A percentile compares a stretch with the other conserved stretches of the same genome.
These are phyloP conservation scores for Aspergillus hiratsukae DNA, from an alignment of 2,329 filamentous ascomycete species.

Conservation along the genomic window DNA sequence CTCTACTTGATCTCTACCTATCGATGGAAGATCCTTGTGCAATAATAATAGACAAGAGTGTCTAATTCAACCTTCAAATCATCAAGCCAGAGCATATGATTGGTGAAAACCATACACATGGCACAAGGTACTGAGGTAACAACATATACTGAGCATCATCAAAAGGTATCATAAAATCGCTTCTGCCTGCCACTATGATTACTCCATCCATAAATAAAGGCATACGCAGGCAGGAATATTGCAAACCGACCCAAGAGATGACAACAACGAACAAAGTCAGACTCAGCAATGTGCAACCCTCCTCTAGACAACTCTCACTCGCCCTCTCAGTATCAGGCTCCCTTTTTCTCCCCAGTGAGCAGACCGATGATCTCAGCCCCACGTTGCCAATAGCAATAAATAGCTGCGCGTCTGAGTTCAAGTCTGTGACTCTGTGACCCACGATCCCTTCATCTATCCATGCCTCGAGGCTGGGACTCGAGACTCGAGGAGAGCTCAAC, in stretches of 20 bases:
- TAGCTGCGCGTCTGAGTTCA: not conserved
- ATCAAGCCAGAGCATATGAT: not conserved
- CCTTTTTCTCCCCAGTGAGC: not conserved
- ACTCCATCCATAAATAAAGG: not conserved
- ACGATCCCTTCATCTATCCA: not conserved
- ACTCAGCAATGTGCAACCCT: not conserved
- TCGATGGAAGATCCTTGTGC: not conserved
- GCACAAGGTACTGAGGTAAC: not conserved
- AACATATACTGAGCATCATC: not conserved
- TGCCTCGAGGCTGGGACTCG: not conserved
- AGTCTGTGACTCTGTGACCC: not conserved
- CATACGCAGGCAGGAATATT: not conserved
- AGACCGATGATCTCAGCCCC: not conserved
- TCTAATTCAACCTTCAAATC: not conserved
- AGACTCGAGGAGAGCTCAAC: not conserved
- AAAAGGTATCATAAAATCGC: not conserved
- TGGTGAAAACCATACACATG: not conserved
- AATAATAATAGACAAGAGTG: not conserved
- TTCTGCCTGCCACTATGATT: not conserved
- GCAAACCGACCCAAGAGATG: not conserved
- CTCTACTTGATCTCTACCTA: not conserved
- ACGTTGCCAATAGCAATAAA: not conserved
- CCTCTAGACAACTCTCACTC: not conserved
- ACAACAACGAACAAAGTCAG: not conserved
- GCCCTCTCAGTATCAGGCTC: not conserved